Percentiles rank a stretch among this genome's conserved stretches.
These are phyloP conservation scores for Gaultheria prostrata DNA, from an alignment of 148 eudicot species.

Conservation along the genomic window DNA sequence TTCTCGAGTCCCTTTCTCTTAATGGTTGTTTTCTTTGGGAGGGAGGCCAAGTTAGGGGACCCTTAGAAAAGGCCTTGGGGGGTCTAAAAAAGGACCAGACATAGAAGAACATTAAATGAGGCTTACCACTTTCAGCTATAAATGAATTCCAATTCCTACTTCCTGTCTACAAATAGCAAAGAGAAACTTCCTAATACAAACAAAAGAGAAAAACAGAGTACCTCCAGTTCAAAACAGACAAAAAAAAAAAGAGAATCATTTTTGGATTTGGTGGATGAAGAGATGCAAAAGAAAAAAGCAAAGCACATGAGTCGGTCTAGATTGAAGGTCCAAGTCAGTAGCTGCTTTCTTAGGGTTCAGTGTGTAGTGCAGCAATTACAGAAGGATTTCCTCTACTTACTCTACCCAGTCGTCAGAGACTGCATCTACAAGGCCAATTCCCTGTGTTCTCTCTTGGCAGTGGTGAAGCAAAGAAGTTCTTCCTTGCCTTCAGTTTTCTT, in stretches of 20 bases:
- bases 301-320: conserved; percentile 2
- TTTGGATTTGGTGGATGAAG: background rate
- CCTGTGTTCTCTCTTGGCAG: conserved; percentile 13
- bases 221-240: too few relatives aligned
- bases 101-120: conserved; percentile 10
- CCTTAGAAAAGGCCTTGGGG: background rate
- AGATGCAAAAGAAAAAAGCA: background rate
- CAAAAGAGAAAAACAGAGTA: background rate
- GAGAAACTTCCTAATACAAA: conserved; percentile 5
- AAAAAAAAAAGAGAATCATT: background rate
- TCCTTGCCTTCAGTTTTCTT: conserved; percentile 17
- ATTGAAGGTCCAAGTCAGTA: background rate
- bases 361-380: background rate
- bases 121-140: background rate
- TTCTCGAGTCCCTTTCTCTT: background rate
- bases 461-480: conserved; percentile 17
- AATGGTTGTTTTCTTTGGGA: background rate
- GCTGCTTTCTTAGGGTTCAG: conserved; percentile 13
- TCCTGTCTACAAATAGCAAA: background rate
- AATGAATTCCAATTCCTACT: background rate
- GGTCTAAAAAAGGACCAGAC: background rate
- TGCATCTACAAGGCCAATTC: conserved; percentile 7
- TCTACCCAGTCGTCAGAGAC: background rate
- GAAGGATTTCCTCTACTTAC: background rate
- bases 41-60: background rate